phyloP scores from a whole-genome alignment of 257 asterid genomes.

The Coffea canephora region DNA sequence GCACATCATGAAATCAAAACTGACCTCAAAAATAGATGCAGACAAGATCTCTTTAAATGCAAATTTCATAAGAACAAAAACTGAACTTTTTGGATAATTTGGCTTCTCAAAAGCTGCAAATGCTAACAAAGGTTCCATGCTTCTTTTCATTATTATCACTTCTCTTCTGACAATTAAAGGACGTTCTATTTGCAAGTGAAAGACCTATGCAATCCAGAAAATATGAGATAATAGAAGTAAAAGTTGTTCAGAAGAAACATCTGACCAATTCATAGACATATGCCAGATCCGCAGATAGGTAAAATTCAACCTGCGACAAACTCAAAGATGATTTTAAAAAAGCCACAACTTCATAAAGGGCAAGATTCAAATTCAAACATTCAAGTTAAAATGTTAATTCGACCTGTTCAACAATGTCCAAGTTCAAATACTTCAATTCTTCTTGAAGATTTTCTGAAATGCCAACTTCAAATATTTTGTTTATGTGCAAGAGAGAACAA shows the following conservation, averaged over 20 bases:
- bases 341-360: constrained; percentile 2
- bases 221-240: background rate
- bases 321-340: constrained; percentile 5
- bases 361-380: background rate
- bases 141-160: background rate
- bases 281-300: constrained; percentile 71
- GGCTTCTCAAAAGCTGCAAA: background rate
- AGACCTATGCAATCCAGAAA: background rate
- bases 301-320: constrained; percentile 62
- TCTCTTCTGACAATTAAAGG: background rate
- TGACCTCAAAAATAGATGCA: background rate
- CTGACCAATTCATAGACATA: constrained; percentile 86
- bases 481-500: constrained; percentile 79
- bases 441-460: constrained; percentile 72
- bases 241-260: background rate
- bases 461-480: constrained; percentile 92
- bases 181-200: background rate
- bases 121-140: background rate
- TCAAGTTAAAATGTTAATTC: constrained; percentile 8
- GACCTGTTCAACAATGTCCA: constrained; percentile 84
- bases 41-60: background rate
- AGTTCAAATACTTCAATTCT: constrained; percentile 53
- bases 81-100: background rate
- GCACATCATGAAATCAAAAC: background rate
- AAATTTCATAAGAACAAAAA: background rate